Percentiles rank a stretch among this genome's conserved stretches.
Conservation (phyloP, 2,329 filamentous ascomycete genomes). For the Penicillium crustosum region DNA sequence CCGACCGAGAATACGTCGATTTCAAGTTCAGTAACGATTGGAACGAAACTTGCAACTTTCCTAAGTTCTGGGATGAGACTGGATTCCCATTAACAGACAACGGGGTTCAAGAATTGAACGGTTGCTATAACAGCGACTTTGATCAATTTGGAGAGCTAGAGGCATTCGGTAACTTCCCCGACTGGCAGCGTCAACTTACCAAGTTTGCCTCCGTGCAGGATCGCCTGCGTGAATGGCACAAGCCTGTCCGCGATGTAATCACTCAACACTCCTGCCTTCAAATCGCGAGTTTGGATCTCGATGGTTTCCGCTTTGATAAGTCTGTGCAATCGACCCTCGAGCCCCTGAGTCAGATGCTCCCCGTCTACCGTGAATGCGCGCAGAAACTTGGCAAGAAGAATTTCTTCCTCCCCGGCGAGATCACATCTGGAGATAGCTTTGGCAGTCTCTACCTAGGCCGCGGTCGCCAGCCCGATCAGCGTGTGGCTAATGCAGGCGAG, state of each 20-base stretch:
- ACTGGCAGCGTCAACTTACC: slow-evolving; percentile 63
- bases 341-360: slow-evolving; percentile 58
- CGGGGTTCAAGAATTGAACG: slow-evolving; percentile 49
- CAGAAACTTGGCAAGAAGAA: slow-evolving; percentile 59
- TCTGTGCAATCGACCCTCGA: slow-evolving; percentile 64
- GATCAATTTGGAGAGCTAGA: slow-evolving; percentile 65
- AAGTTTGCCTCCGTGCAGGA: slow-evolving; percentile 69
- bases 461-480: slow-evolving; percentile 57
- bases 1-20: slow-evolving; percentile 55
- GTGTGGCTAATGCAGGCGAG: slow-evolving; percentile 37
- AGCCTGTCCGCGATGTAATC: slow-evolving; percentile 57
- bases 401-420: slow-evolving; percentile 65
- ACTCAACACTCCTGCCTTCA: slow-evolving; percentile 63
- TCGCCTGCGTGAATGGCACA: slow-evolving; percentile 63
- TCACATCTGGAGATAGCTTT: slow-evolving; percentile 62
- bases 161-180: slow-evolving; percentile 62
- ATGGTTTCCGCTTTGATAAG: slow-evolving; percentile 67
- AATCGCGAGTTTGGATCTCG: slow-evolving; percentile 61
- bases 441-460: slow-evolving; percentile 62
- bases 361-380: slow-evolving; percentile 58
- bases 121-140: slow-evolving; percentile 64
- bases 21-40: slow-evolving; percentile 57
- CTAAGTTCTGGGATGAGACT: slow-evolving; percentile 61
- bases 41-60: slow-evolving; percentile 57
- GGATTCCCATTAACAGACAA: slow-evolving; percentile 52